Evolutionary conservation across 148 eudicot species (phyloP), one percentile per base, ranked within the genome.

Genomic region (Pouteria glomerata): DNA sequence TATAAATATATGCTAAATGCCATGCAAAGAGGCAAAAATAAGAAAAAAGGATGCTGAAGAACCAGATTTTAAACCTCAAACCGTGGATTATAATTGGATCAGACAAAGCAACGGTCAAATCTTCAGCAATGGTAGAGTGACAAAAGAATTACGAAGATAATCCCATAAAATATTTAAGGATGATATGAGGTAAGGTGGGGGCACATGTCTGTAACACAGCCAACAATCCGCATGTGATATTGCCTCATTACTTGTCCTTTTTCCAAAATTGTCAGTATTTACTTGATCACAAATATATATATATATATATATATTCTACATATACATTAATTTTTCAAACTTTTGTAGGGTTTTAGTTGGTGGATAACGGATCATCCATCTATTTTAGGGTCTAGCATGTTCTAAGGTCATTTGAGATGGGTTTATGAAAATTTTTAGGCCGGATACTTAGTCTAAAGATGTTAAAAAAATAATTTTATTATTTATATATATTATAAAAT

Each of bases 51-150:
- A 47, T 10, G 21, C 23, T 30, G 21, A 35, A 24, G 64, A 50
- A 52, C 26, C 6, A 34, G 34, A 60, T 19, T 60, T 29, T 12
- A 21, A 34, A 24, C 44, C 57, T 5, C 30, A 31, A 47, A 1
- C 30, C 0, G 12, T 16, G 66, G 48, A 52, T 21, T 34, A 56
- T 23, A 23, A 30, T 33, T 66, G 64, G 29, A 65, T 48, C 47
- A 71, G 79, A 76, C 60, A 67, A 57, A 67, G 52, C 44, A 71
- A 83, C 81, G 77, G 77, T 83, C 81, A 79, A 79, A 83, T 67
- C 26, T 56, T 77, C 42, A 37, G 27, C 21, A 61, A 21, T 26
- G 42, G 58, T 19, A n/a, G 35, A 24, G 30, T 19, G 3, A 33
- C 30, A 8, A 18, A 0, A 18, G 6, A 21, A 39, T 42, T 24